phyloP scores from a whole-genome alignment of 371 early-diverging fungal species.

The Mortierella sp. region DNA sequence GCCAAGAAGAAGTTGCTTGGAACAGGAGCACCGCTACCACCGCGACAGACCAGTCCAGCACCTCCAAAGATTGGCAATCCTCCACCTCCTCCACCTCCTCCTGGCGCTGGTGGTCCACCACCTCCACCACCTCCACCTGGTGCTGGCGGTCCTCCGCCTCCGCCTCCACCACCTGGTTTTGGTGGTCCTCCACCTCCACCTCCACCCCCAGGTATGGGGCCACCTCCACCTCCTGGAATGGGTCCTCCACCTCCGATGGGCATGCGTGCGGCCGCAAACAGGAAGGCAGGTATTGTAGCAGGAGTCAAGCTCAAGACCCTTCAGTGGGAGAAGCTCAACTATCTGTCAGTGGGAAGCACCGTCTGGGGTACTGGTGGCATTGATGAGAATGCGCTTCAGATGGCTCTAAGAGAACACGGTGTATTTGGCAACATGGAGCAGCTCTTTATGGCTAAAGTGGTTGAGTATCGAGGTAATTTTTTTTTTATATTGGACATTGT shows the following conservation, averaged over 20 bases:
- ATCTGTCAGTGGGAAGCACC: slow-evolving; percentile 61
- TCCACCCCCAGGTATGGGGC: slow-evolving; percentile 26
- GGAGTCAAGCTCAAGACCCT: slow-evolving; percentile 78
- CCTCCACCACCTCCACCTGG: slow-evolving; percentile 9
- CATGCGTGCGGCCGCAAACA: slow-evolving; percentile 19
- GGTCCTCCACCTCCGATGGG: slow-evolving; percentile 37
- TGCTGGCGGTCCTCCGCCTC: slow-evolving; percentile 17
- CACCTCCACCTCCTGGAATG: slow-evolving; percentile 41
- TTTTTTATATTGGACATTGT: too few species aligned
- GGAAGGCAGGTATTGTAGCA: slow-evolving; percentile 69
- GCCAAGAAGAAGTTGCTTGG: slow-evolving; percentile 16
- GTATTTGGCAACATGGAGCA: slow-evolving; percentile 72
- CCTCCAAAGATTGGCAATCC: too few species aligned
- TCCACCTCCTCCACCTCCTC: not conserved
- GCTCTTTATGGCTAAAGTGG: slow-evolving; percentile 75
- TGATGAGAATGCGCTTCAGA: slow-evolving; percentile 59
- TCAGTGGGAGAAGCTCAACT: slow-evolving; percentile 84
- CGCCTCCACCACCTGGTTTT: slow-evolving; percentile 12
- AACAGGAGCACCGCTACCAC: not conserved
- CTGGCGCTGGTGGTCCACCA: slow-evolving; percentile 13
- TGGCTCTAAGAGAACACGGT: slow-evolving; percentile 63
- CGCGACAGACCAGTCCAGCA: too few species aligned
- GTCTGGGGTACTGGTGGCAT: slow-evolving; percentile 59
- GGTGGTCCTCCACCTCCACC: slow-evolving; percentile 24
- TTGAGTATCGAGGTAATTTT: slow-evolving; percentile 34